Conservation (phyloP, 1,284 basidiomycete species). For the Golubevia pallescens region DNA sequence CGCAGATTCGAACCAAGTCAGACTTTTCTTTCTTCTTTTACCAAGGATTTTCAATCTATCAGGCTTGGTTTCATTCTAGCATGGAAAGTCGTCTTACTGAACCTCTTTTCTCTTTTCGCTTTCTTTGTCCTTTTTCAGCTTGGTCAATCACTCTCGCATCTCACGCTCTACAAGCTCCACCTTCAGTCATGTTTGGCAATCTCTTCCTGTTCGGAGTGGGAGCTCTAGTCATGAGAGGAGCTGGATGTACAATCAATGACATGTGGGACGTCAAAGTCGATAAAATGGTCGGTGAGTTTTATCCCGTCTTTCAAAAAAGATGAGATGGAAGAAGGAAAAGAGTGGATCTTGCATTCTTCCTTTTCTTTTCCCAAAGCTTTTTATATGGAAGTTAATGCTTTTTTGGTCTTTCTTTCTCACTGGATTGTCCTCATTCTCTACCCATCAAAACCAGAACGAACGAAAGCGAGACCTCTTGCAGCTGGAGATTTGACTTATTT, state of each 20-base stretch:
- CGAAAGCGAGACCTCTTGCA: conserved; percentile 76
- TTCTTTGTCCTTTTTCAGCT: too few relatives aligned
- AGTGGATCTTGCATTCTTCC: too few relatives aligned
- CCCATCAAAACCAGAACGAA: conserved; percentile 73
- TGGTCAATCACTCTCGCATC: conserved; percentile 60
- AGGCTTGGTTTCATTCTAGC: too few relatives aligned
- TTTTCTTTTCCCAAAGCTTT: not conserved
- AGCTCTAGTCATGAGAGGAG: conserved; percentile 93
- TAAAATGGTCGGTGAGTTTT: conserved; percentile 82
- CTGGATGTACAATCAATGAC: conserved; percentile 98
- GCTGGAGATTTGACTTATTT: conserved; percentile 78
- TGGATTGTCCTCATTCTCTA: not conserved
- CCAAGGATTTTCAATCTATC: too few relatives aligned
- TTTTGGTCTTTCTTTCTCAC: not conserved
- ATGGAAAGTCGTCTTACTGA: too few relatives aligned
- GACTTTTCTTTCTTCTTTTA: too few relatives aligned
- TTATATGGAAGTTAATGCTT: not conserved
- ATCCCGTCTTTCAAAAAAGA: conserved; percentile 5
- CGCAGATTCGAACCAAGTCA: too few relatives aligned
- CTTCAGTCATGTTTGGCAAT: conserved; percentile 39
- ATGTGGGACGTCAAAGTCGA: conserved; percentile 96
- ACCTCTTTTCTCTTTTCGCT: too few relatives aligned
- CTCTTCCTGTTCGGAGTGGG: conserved; percentile 81
- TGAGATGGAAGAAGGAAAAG: too few relatives aligned
- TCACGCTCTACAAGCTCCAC: conserved; percentile 33